A percentile compares a stretch with the other conserved stretches of the same genome.
phyloP scores from a whole-genome alignment of 139 green algal species.

The Cymbomonas tetramitiformis region DNA sequence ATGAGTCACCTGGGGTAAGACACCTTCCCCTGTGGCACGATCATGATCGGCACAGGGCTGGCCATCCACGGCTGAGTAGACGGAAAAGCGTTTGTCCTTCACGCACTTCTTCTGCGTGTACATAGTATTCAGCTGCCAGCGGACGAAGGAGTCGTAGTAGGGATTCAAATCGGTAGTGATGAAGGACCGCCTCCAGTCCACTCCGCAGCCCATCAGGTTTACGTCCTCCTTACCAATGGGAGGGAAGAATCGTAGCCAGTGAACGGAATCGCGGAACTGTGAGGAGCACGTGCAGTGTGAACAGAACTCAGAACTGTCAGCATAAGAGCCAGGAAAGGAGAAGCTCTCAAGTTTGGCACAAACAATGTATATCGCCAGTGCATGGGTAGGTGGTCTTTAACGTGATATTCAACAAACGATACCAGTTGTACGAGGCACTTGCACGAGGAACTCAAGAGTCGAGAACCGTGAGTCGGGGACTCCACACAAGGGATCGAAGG shows the following conservation, averaged over 20 bases:
- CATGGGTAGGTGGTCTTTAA: too few species aligned
- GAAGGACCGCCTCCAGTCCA: conserved; percentile 94
- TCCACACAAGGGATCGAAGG: too few species aligned
- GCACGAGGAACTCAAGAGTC: too few species aligned
- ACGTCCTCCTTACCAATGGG: conserved; percentile 73
- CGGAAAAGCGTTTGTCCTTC: conserved; percentile 79
- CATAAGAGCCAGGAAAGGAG: too few species aligned
- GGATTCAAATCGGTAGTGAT: conserved; percentile 96
- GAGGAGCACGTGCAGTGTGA: too few species aligned
- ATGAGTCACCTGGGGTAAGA: too few species aligned
- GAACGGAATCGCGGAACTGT: conserved; percentile 51
- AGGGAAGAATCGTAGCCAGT: conserved; percentile 94
- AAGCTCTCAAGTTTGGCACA: too few species aligned
- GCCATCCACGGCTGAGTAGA: conserved; percentile 86
- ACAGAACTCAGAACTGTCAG: too few species aligned
- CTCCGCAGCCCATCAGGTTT: conserved; percentile 76
- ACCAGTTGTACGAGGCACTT: too few species aligned
- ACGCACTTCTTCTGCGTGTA: conserved; percentile 63
- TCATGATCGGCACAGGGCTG: conserved; percentile 84
- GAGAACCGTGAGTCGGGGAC: too few species aligned
- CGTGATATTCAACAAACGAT: too few species aligned
- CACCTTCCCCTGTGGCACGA: conserved; percentile 78
- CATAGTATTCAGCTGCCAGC: conserved; percentile 86
- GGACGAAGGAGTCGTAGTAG: conserved; percentile 93
- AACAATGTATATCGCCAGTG: too few species aligned